A percentile compares a stretch with the other conserved stretches of the same genome.
These are phyloP conservation scores for Penicillium paradoxum DNA, from an alignment of 495 filamentous ascomycete genomes.

Conservation along the genomic window DNA sequence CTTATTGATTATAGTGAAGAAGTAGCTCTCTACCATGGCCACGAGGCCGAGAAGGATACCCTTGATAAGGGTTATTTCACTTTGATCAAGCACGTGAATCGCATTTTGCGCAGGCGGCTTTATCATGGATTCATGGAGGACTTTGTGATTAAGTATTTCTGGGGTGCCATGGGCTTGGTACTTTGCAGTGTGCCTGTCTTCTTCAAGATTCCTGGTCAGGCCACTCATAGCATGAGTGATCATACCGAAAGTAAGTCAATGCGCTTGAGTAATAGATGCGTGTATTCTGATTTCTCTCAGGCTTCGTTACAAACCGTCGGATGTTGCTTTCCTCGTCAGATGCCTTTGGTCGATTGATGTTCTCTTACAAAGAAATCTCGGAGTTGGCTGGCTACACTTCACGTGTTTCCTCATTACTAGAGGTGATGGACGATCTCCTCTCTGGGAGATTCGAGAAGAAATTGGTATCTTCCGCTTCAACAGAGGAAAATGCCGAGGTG, in stretches of 20 bases:
- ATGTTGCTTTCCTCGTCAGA: conserved; percentile 90
- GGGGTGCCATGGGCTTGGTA: conserved; percentile 87
- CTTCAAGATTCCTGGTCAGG: conserved; percentile 78
- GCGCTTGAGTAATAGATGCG: background rate
- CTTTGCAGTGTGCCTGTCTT: conserved; percentile 97
- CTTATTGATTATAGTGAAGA: conserved; percentile 95
- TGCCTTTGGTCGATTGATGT: conserved; percentile 95
- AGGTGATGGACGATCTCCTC: conserved; percentile 92
- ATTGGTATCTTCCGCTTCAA: conserved; percentile 80
- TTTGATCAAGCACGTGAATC: conserved; percentile 97
- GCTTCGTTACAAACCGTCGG: conserved; percentile 88
- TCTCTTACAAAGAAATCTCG: conserved; percentile 95
- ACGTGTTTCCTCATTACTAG: conserved; percentile 78
- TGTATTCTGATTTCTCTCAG: conserved; percentile 27
- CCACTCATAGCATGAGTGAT: conserved; percentile 75
- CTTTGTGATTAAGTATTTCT: conserved; percentile 98
- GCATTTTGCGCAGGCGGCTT: conserved; percentile 79
- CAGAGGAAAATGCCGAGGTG: conserved; percentile 70
- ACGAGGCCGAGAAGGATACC: conserved; percentile 95
- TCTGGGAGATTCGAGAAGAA: conserved; percentile 91
- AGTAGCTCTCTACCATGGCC: conserved; percentile 85
- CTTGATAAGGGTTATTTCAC: conserved; percentile 98
- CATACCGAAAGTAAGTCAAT: conserved; percentile 70
- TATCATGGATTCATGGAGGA: conserved; percentile 99
- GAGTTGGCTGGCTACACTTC: conserved; percentile 93